Evolutionary conservation across 345 rosid species (phyloP).

Genomic region (Carallia brachiata): DNA sequence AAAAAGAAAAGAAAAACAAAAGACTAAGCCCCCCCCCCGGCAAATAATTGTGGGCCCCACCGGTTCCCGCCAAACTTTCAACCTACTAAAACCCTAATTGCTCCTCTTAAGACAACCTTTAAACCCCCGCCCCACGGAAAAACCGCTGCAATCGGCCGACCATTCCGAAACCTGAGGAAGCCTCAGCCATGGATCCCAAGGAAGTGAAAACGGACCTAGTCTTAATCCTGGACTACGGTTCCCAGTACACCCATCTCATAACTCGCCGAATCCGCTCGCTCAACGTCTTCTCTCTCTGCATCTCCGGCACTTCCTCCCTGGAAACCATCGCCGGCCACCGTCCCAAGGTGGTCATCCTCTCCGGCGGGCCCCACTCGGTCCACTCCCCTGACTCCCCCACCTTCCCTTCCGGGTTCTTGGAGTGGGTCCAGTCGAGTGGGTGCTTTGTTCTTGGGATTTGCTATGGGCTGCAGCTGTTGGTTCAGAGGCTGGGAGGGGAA

Average conservation of each 20-base stretch:
- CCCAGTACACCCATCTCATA: conserved; percentile 91
- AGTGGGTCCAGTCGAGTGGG: conserved; percentile 63
- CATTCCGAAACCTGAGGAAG: background rate
- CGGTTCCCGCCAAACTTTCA: background rate
- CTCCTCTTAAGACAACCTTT: background rate
- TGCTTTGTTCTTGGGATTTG: conserved; percentile 76
- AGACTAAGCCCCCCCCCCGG: background rate
- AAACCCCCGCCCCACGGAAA: background rate
- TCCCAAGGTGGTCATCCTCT: conserved; percentile 83
- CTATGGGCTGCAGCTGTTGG: conserved; percentile 83
- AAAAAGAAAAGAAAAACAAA: too few species aligned
- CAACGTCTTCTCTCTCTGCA: conserved; percentile 78
- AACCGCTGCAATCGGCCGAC: background rate
- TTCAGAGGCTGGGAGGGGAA: conserved; percentile 77
- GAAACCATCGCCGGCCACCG: conserved; percentile 48
- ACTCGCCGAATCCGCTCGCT: conserved; percentile 90
- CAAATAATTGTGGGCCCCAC: background rate
- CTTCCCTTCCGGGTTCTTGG: conserved; percentile 66
- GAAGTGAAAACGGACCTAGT: conserved; percentile 60
- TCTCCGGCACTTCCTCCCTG: conserved; percentile 80
- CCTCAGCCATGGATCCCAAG: conserved; percentile 20
- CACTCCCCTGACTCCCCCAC: conserved; percentile 67
- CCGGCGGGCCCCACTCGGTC: conserved; percentile 96
- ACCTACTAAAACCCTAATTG: background rate
- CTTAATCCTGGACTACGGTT: conserved; percentile 87